phyloP scores from a whole-genome alignment of 139 green algal species.

The Chlorella vulgaris region DNA sequence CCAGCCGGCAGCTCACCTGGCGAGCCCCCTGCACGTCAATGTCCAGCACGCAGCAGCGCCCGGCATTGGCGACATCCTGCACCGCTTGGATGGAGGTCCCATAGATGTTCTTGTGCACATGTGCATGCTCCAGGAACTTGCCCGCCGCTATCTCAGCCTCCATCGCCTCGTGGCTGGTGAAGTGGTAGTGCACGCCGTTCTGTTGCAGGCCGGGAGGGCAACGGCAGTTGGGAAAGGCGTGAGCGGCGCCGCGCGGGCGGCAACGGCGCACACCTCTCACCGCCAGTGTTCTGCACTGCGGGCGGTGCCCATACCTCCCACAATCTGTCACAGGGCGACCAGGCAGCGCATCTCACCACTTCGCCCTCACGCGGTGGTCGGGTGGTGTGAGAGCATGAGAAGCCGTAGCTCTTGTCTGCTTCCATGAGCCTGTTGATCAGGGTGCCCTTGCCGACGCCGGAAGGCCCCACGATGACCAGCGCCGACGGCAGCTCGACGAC shows the following conservation, averaged over 20 bases:
- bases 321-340: too few relatives aligned
- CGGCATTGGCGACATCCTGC: conserved; percentile 57
- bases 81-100: conserved; percentile 78
- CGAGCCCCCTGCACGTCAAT: conserved; percentile 83
- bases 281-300: not conserved
- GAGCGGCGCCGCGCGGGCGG: not conserved
- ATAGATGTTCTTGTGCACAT: conserved; percentile 91
- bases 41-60: conserved; percentile 79
- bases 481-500: conserved; percentile 29
- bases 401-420: conserved; percentile 66
- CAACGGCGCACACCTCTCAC: not conserved
- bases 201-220: not conserved
- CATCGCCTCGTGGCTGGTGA: conserved; percentile 74
- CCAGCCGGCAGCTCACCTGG: conserved; percentile 17
- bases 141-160: conserved; percentile 68
- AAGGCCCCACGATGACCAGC: conserved; percentile 84
- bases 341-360: conserved; percentile 53
- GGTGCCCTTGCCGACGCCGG: conserved; percentile 89
- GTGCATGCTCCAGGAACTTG: conserved; percentile 83
- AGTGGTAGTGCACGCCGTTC: conserved; percentile 87
- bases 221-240: not conserved
- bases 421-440: conserved; percentile 75
- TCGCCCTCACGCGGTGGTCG: conserved; percentile 62
- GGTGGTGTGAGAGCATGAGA: conserved; percentile 86
- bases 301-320: too few relatives aligned